Evolutionary conservation across 2,329 filamentous ascomycete genomes (phyloP).

Genomic region (Aspergillus pseudoglaucus): DNA sequence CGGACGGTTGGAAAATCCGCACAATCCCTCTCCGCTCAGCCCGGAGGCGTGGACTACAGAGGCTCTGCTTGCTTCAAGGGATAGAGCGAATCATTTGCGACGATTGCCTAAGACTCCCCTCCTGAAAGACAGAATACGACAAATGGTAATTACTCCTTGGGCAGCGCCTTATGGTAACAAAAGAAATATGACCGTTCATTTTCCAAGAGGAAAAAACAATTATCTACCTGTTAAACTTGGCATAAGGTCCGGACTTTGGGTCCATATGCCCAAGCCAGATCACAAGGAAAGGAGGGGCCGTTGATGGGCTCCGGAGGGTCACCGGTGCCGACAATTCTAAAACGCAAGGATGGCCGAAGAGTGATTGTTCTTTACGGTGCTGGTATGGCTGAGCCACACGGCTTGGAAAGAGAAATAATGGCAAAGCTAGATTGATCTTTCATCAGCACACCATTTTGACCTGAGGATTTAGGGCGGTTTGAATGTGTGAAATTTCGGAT

Average conservation of each 20-base stretch:
- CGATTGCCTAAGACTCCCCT: constrained; percentile 3
- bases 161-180: background rate
- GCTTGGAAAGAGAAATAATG: background rate
- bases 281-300: constrained; percentile 15
- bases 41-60: constrained; percentile 10
- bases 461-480: background rate
- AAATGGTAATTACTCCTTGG: background rate
- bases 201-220: background rate
- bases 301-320: constrained; percentile 11
- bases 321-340: constrained; percentile 11
- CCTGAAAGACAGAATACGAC: background rate
- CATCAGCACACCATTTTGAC: background rate
- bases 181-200: background rate
- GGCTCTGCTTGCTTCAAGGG: constrained; percentile 9
- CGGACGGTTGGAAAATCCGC: constrained; percentile 16
- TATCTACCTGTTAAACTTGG: background rate
- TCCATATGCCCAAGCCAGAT: constrained; percentile 8
- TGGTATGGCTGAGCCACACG: background rate
- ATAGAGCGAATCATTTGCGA: constrained; percentile 10
- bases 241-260: background rate
- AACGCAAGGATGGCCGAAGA: background rate
- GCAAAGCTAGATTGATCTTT: background rate
- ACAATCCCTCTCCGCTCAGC: constrained; percentile 7
- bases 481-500: background rate
- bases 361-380: background rate